Conservation (phyloP, 2,329 filamentous ascomycete species). For the Aspergillus novofumigatus region DNA sequence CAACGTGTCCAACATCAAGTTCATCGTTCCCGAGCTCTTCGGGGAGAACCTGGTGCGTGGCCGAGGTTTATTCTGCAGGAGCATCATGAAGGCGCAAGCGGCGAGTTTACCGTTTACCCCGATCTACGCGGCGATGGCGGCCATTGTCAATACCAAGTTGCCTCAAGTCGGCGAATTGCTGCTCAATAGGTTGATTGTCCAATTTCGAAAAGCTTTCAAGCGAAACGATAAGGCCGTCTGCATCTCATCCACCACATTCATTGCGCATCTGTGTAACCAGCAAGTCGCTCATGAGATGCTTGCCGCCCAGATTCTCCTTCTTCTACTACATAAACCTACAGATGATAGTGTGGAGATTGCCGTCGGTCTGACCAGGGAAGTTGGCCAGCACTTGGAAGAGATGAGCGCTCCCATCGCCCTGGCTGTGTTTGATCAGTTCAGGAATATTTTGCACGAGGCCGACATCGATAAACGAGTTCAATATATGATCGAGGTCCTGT, state of each 20-base stretch:
- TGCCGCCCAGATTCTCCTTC: constrained; percentile 82
- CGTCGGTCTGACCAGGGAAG: constrained; percentile 85
- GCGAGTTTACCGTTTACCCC: constrained; percentile 93
- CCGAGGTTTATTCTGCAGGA: constrained; percentile 86
- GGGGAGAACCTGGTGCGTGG: constrained; percentile 89
- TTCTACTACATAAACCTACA: constrained; percentile 92
- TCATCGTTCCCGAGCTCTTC: constrained; percentile 94
- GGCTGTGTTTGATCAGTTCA: constrained; percentile 91
- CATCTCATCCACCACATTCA: constrained; percentile 85
- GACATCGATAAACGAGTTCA: constrained; percentile 98
- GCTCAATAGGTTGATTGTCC: constrained; percentile 76
- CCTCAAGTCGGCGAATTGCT: constrained; percentile 91
- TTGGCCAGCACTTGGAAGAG: constrained; percentile 90
- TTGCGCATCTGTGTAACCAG: constrained; percentile 92
- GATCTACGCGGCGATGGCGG: constrained; percentile 92
- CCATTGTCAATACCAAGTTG: constrained; percentile 96
- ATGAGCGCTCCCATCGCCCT: constrained; percentile 87
- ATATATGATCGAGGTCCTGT: constrained; percentile 98
- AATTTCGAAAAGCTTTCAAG: constrained; percentile 94
- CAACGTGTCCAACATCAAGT: constrained; percentile 96
- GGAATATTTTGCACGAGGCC: constrained; percentile 91
- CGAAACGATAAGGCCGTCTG: constrained; percentile 97
- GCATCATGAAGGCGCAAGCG: constrained; percentile 97
- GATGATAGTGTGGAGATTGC: constrained; percentile 98
- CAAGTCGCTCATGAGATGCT: constrained; percentile 94